A percentile compares a stretch with the other conserved stretches of the same genome.
phyloP scores from a whole-genome alignment of 2,329 filamentous ascomycete genomes.

The Chaetomiaceae sp. region DNA sequence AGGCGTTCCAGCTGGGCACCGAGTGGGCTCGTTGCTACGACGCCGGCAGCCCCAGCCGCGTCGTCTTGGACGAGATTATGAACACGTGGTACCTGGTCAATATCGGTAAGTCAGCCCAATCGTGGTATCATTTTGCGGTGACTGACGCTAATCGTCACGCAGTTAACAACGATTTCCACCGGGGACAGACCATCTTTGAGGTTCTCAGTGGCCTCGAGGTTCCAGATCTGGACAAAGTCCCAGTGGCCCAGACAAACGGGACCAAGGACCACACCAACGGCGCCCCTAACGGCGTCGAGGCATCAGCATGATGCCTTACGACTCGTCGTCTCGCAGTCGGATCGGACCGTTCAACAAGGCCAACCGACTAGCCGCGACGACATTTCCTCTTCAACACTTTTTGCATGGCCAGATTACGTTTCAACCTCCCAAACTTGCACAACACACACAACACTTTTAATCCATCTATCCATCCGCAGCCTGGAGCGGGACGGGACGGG shows the following conservation, averaged over 20 bases:
- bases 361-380: background rate
- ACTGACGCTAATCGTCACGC: conserved; percentile 6
- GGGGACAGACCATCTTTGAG: conserved; percentile 74
- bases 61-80: conserved; percentile 78
- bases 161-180: conserved; percentile 98
- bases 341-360: conserved; percentile 9
- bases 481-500: conserved; percentile 12
- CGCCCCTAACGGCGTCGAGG: conserved; percentile 18
- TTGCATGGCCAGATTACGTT: conserved; percentile 19
- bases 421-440: conserved; percentile 23
- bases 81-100: conserved; percentile 92
- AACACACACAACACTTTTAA: conserved; percentile 12
- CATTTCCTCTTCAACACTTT: conserved; percentile 17
- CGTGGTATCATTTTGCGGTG: no score
- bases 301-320: conserved; percentile 21
- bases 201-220: conserved; percentile 76
- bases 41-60: conserved; percentile 67
- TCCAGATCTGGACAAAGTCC: conserved; percentile 53
- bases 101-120: conserved; percentile 63
- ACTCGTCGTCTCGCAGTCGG: conserved; percentile 3
- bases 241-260: conserved; percentile 26
- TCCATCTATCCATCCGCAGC: conserved; percentile 21
- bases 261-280: conserved; percentile 13
- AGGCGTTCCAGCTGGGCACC: conserved; percentile 85
- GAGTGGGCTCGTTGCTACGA: conserved; percentile 95